phyloP scores from a whole-genome alignment of 2,329 filamentous ascomycete species.

The Thelonectria rubi region DNA sequence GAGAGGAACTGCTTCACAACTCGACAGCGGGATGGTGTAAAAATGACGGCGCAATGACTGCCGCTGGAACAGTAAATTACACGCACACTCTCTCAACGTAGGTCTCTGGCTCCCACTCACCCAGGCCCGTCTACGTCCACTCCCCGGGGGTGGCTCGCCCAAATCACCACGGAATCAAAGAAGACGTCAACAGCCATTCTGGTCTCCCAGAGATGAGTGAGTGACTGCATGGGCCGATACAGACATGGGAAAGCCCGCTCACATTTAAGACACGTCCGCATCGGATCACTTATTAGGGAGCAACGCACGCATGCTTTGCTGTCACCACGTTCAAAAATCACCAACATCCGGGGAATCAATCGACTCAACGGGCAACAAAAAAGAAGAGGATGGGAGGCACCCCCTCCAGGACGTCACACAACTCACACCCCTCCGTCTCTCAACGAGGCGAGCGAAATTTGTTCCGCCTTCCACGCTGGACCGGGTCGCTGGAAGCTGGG shows the following conservation, averaged over 20 bases:
- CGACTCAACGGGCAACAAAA: not conserved
- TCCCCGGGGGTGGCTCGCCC: not conserved
- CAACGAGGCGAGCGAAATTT: conserved; percentile 24
- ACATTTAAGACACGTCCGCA: conserved; percentile 7
- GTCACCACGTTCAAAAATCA: conserved; percentile 9
- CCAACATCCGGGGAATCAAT: conserved; percentile 3
- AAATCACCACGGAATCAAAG: not conserved
- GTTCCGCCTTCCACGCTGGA: conserved; percentile 3
- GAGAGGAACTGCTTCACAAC: no score
- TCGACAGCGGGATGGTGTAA: not conserved
- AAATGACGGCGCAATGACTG: conserved; percentile 18
- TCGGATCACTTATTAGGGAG: conserved; percentile 4
- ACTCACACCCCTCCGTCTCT: not conserved
- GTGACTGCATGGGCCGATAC: conserved; percentile 18
- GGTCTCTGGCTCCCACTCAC: conserved; percentile 1
- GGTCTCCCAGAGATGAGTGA: conserved; percentile 6
- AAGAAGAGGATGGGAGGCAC: conserved; percentile 7
- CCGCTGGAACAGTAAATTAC: not conserved
- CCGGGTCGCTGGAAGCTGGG: conserved; percentile 13
- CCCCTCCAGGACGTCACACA: not conserved
- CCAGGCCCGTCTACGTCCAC: conserved; percentile 7
- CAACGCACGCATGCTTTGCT: conserved; percentile 19
- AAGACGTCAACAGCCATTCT: not conserved
- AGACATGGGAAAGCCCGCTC: conserved; percentile 10
- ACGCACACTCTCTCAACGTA: no score